phyloP scores from a whole-genome alignment of 2,329 filamentous ascomycete species.

The Uncinocarpus reesii region DNA sequence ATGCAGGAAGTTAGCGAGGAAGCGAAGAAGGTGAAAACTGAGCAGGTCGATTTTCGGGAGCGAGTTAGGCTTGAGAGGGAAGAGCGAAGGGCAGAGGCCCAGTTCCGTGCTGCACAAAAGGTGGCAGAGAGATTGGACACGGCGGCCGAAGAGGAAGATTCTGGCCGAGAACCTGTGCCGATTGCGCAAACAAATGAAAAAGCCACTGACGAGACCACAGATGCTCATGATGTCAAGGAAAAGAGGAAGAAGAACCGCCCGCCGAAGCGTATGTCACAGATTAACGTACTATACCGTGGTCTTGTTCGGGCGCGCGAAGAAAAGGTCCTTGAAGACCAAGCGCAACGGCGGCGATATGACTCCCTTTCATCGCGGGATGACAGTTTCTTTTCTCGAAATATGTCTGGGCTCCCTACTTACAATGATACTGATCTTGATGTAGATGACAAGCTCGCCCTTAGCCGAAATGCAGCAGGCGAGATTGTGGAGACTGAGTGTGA shows the following conservation, averaged over 20 bases:
- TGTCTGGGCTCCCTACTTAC: conserved; percentile 35
- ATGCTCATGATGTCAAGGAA: not conserved
- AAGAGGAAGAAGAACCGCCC: not conserved
- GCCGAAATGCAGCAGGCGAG: conserved; percentile 40
- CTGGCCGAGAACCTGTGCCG: conserved; percentile 15
- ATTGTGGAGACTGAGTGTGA: conserved; percentile 40
- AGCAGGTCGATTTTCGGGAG: conserved; percentile 63
- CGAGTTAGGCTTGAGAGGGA: conserved; percentile 61
- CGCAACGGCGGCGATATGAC: conserved; percentile 56
- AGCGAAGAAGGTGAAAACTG: conserved; percentile 52
- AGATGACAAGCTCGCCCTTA: conserved; percentile 61
- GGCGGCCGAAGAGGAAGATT: conserved; percentile 19
- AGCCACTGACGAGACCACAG: conserved; percentile 13
- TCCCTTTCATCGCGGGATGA: conserved; percentile 41
- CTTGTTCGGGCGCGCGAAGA: conserved; percentile 60
- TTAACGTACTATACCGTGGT: conserved; percentile 71
- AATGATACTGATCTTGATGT: conserved; percentile 58
- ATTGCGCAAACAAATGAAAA: conserved; percentile 8
- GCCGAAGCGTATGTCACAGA: conserved; percentile 49
- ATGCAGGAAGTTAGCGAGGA: conserved; percentile 50
- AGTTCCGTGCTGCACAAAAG: conserved; percentile 68
- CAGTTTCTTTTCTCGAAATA: conserved; percentile 21
- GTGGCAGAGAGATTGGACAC: conserved; percentile 67
- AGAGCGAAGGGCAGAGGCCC: conserved; percentile 55
- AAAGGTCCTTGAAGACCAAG: conserved; percentile 55